Conservation (phyloP, 2,329 filamentous ascomycete genomes). For the Thermochaetoides dissita region DNA sequence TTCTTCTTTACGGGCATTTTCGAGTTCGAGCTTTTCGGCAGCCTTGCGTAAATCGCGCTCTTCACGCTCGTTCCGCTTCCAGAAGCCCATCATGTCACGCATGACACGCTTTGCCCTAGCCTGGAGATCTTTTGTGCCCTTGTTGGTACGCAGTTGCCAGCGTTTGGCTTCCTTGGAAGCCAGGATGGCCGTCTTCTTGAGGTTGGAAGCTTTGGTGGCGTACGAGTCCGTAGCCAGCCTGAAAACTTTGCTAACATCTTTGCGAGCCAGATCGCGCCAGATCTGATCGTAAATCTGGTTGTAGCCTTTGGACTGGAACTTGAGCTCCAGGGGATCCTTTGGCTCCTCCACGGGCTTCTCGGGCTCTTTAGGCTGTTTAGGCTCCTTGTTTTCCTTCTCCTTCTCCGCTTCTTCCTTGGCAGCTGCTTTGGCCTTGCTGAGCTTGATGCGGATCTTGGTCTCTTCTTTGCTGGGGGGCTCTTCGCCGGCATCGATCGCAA, state of each 20-base stretch:
- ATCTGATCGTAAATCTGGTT: slow-evolving; percentile 97
- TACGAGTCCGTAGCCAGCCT: slow-evolving; percentile 79
- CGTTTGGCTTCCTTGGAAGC: slow-evolving; percentile 94
- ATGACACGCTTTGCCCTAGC: slow-evolving; percentile 94
- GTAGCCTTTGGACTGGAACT: slow-evolving; percentile 80
- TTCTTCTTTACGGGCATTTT: slow-evolving; percentile 92
- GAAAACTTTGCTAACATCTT: slow-evolving; percentile 84
- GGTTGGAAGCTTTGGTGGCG: slow-evolving; percentile 78
- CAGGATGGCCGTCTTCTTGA: slow-evolving; percentile 92
- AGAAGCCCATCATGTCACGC: slow-evolving; percentile 99
- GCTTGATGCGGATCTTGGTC: slow-evolving; percentile 50
- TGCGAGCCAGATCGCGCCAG: slow-evolving; percentile 84
- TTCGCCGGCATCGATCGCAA: slow-evolving; percentile 65
- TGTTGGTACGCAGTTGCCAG: slow-evolving; percentile 96
- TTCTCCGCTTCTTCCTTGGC: slow-evolving; percentile 27
- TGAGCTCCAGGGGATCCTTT: slow-evolving; percentile 41
- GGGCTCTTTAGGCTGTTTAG: slow-evolving; percentile 31
- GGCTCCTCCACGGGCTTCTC: slow-evolving; percentile 32
- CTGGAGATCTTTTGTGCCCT: slow-evolving; percentile 95
- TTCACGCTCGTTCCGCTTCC: slow-evolving; percentile 97
- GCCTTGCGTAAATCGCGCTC: slow-evolving; percentile 88
- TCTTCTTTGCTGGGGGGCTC: slow-evolving; percentile 49
- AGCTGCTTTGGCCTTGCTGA: slow-evolving; percentile 35
- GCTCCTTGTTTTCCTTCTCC: slow-evolving; percentile 32
- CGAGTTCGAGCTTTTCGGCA: slow-evolving; percentile 88